Base-by-base conservation (phyloP, 108 stramenopile species). In the Conticribra weissflogii region DNA sequence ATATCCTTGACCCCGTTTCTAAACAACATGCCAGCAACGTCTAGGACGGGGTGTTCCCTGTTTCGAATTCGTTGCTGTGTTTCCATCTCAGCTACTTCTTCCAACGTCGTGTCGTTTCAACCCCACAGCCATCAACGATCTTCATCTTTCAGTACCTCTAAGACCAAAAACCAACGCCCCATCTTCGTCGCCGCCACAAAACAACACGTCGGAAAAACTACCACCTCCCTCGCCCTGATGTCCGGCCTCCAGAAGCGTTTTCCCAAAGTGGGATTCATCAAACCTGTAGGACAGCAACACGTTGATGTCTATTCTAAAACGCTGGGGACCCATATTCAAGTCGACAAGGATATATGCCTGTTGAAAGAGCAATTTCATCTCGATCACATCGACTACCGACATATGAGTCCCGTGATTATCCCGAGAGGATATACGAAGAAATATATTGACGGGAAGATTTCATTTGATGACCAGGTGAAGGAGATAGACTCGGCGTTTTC, bases 201-300 rank as follows among this genome's bases (percentile, higher is more conserved):
- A 66, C 97, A 98, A 68, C 98, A 98, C 63, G 98, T 97, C 18
- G 98, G 98, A 17, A 98, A 98, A 79, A 98, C 98, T 3, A 96
- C 95, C 3, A 86, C 83, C 17, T 91, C 84, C 29, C 77, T 98
- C 33, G 96, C 96, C 7, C 63, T 98, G 14, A 85, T 92, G 74
- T 86, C 88, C 31, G 98, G 98, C 2, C 78, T 98, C 41, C 83
- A 91, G 55, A 96, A 97, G 79, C 76, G 95, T 65, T 91, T 92
- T 50, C 71, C 85, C 2, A 92, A 86, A 16, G 94, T 98, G 2
- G 97, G 97, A 46, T 98, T 96, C 66, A 81, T 97, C 72, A 98
- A 98, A 59, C 98, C 98, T 21, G 97, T 98, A 5, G 98, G 98
- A 1, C 96, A 98, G 72, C 91, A 96, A 66, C 90, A 94, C 66